Conservation (phyloP, 768 basidiomycete genomes). For the Calocybe indica region DNA sequence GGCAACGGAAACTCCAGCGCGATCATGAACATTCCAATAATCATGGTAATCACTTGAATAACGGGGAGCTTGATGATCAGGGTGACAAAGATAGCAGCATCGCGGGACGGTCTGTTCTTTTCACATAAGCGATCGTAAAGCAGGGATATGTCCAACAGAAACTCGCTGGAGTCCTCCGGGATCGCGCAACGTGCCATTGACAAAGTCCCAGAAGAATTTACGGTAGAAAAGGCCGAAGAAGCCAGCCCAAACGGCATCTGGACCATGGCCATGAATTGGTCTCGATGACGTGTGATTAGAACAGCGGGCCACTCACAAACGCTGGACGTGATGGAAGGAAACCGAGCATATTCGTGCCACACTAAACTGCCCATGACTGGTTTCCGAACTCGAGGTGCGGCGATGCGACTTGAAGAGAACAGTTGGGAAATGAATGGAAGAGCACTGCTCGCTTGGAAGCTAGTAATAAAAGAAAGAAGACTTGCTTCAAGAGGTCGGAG, state of each 20-base stretch:
- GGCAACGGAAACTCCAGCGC: constrained; percentile 72
- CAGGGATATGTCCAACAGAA: neutral
- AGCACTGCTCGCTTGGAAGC: constrained; percentile 16
- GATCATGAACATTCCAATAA: constrained; percentile 53
- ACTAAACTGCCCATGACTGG: constrained; percentile 68
- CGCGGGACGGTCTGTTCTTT: constrained; percentile 49
- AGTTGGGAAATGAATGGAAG: constrained; percentile 7
- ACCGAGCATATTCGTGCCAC: constrained; percentile 76
- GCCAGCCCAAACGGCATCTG: constrained; percentile 72
- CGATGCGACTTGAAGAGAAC: neutral
- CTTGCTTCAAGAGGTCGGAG: constrained; percentile 32
- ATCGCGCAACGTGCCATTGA: constrained; percentile 72
- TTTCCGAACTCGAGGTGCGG: neutral
- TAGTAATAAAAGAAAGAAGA: constrained; percentile 21
- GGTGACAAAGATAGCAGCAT: constrained; percentile 55
- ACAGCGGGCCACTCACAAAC: constrained; percentile 49
- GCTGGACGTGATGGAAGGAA: constrained; percentile 61
- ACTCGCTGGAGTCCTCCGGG: constrained; percentile 79
- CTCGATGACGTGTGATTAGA: constrained; percentile 4
- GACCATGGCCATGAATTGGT: neutral
- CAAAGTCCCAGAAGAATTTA: constrained; percentile 96
- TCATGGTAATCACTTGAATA: constrained; percentile 63
- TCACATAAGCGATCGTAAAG: neutral
- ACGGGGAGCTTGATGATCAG: constrained; percentile 77
- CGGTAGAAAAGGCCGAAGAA: constrained; percentile 81